phyloP scores from a whole-genome alignment of 1,139 yeast genomes.

The Debaryomyces udenii region DNA sequence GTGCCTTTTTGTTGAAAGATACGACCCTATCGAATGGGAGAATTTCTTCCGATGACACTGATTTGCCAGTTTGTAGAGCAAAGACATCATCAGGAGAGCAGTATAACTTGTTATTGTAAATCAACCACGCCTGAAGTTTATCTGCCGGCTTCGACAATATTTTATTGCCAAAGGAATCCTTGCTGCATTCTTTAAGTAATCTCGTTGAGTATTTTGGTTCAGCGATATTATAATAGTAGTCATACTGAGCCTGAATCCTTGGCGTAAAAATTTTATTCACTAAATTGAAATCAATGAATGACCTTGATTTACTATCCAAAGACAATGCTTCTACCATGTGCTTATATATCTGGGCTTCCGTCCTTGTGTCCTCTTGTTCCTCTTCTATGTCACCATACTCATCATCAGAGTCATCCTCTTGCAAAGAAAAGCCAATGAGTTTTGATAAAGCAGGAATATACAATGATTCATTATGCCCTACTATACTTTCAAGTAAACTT shows the following conservation, averaged over 20 bases:
- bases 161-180: conserved; percentile 41
- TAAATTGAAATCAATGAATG: conserved; percentile 53
- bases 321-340: conserved; percentile 34
- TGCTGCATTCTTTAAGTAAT: conserved; percentile 28
- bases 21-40: conserved; percentile 62
- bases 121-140: conserved; percentile 52
- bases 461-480: conserved; percentile 50
- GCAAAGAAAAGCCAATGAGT: conserved; percentile 31
- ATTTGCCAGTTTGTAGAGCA: conserved; percentile 57
- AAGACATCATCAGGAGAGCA: conserved; percentile 71
- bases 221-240: conserved; percentile 44
- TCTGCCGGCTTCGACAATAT: conserved; percentile 23
- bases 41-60: conserved; percentile 21
- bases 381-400: conserved; percentile 31
- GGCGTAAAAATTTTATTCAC: conserved; percentile 62
- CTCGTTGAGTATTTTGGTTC: conserved; percentile 22
- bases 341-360: conserved; percentile 44
- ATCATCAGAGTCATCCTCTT: conserved; percentile 27
- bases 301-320: conserved; percentile 19
- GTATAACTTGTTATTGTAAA: conserved; percentile 54
- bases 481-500: conserved; percentile 57
- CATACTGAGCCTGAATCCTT: conserved; percentile 63
- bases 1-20: conserved; percentile 48
- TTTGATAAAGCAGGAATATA: conserved; percentile 51
- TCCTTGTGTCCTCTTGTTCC: conserved; percentile 20